Base-by-base conservation (phyloP, 805 yeast genomes). In the Metschnikowia arizonensis region DNA sequence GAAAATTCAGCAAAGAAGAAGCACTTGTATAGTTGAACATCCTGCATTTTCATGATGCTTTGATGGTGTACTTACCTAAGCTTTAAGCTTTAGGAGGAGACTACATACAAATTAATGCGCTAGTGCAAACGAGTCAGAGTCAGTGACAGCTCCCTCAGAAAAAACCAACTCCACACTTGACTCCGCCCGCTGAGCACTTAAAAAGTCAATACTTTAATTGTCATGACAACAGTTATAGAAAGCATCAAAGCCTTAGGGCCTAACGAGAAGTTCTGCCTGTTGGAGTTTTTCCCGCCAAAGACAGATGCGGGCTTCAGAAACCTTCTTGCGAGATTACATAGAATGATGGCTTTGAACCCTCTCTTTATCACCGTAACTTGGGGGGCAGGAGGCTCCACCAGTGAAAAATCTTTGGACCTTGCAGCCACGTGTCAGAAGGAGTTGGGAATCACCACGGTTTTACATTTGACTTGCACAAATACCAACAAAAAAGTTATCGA, bases 351-450 rank as follows among this genome's bases (percentile, higher is more conserved):
- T 3, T 68, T 93, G 50, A 90, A 89, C 46, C 98, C 98, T 3
- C 69, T 84, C 12, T 95, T 93, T 62, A 83, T 91, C 44, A 88
- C 96, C 3, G 85, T 93, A 11, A 93, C 99, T 0, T 93, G 98
- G 97, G 99, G 98, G 28, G 98, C 99, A 4, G 98, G 98, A 33
- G 99, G 99, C 2, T 82, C 95, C 4, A 88, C 97, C 8, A 81
- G 91, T 38, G 84, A 79, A 40, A 89, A 88, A 68, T 87, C 97
- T 0, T 64, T 93, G 47, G 91, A 87, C 35, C 72, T 93, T 47
- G 96, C 97, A 1, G 71, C 79, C 19, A 76, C 86, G 2, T 84
- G 95, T 55, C 88, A 85, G 57, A 68, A 76, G 37, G 88, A 83
- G 40, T 72, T 90, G 47, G 83, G 84, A 3, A 67, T 91, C n/a